These are phyloP conservation scores for Ricinus communis DNA, from an alignment of 345 rosid genomes.

Conservation along the genomic window DNA sequence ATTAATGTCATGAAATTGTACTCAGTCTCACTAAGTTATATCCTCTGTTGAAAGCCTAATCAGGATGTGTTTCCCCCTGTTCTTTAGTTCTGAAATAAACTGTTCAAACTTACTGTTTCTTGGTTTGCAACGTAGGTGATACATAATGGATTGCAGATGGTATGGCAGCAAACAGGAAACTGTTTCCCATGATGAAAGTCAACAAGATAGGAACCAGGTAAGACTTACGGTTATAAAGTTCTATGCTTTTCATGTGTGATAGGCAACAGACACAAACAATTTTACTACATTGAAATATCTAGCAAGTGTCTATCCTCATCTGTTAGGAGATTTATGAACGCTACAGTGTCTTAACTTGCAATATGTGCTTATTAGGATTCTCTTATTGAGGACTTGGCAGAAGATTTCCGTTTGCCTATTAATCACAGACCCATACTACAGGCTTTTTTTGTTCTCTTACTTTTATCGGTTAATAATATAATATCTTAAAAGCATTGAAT, in stretches of 20 bases:
- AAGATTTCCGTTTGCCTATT: constrained; percentile 75
- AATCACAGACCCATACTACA: constrained; percentile 62
- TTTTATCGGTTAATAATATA: no score
- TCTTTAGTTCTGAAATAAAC: not conserved
- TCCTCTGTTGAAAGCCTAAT: not conserved
- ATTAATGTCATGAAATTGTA: not conserved
- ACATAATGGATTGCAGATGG: constrained; percentile 49
- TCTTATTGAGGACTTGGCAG: constrained; percentile 62
- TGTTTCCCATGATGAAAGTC: constrained; percentile 39
- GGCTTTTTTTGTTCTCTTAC: no score
- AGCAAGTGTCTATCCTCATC: constrained; percentile 2
- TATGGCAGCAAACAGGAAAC: constrained; percentile 37
- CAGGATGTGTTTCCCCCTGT: not conserved
- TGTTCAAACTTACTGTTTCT: not conserved
- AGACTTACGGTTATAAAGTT: constrained; percentile 5
- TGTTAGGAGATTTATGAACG: not conserved
- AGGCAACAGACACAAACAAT: no score
- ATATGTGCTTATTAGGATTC: constrained; percentile 51
- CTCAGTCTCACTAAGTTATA: not conserved
- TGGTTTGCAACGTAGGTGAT: constrained; percentile 14
- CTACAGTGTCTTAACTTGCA: constrained; percentile 14
- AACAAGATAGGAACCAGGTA: constrained; percentile 48
- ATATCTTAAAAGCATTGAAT: no score
- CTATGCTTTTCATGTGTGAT: not conserved
- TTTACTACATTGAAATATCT: no score